phyloP scores from a whole-genome alignment of 192 early-diverging fungal species.

The Glomus cerebriforme region DNA sequence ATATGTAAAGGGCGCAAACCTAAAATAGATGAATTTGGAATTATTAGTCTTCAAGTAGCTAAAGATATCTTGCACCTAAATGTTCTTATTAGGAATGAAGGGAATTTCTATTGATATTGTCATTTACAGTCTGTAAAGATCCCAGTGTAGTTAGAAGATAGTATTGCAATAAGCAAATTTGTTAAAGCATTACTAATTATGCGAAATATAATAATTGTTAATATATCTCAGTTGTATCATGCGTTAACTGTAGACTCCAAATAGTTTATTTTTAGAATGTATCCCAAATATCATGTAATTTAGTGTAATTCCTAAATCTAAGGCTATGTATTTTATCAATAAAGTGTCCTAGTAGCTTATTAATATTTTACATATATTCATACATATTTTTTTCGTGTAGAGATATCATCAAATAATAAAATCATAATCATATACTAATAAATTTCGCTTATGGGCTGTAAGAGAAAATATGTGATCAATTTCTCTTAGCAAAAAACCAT shows the following conservation, averaged over 20 bases:
- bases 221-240: conserved; percentile 6
- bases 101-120: conserved; percentile 1
- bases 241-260: not conserved
- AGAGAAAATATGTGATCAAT: no score
- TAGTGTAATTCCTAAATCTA: no score
- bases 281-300: no score
- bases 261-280: not conserved
- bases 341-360: no score
- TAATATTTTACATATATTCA: no score
- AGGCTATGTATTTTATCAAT: no score
- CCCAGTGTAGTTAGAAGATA: not conserved
- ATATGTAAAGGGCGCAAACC: not conserved
- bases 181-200: conserved; percentile 3
- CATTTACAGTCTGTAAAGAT: conserved; percentile 5
- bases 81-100: conserved; percentile 19
- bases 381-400: no score
- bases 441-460: no score
- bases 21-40: conserved; percentile 10
- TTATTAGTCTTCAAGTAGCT: conserved; percentile 7
- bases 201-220: conserved; percentile 10
- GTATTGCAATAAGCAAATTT: not conserved
- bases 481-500: no score
- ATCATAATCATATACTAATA: no score
- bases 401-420: no score
- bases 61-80: conserved; percentile 12